Conservation (phyloP, 306 rosid species). For the Acacia crassicarpa region DNA sequence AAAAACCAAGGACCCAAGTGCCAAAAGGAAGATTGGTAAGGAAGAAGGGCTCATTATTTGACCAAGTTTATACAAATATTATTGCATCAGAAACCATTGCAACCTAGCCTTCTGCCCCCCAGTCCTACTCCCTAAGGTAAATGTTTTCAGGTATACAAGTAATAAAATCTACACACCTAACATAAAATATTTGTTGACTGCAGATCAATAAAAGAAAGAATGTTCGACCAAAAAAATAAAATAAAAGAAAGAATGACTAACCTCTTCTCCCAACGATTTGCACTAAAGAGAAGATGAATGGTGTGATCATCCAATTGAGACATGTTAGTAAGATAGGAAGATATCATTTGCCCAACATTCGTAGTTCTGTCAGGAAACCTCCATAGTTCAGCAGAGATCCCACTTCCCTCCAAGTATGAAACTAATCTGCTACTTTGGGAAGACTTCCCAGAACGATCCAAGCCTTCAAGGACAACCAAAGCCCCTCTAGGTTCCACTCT, state of each 20-base stretch:
- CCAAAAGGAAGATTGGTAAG: not conserved
- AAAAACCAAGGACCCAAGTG: not conserved
- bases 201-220: not conserved
- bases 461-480: conserved; percentile 87
- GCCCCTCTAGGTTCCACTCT: conserved; percentile 56
- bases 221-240: no score
- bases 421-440: conserved; percentile 70
- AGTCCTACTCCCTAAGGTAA: not conserved
- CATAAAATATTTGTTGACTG: not conserved
- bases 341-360: conserved; percentile 83
- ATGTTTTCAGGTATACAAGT: not conserved
- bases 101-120: conserved; percentile 1
- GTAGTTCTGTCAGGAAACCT: conserved; percentile 91
- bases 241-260: conserved; percentile 28
- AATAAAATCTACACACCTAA: conserved; percentile 2
- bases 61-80: not conserved
- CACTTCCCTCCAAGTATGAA: conserved; percentile 64
- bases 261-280: conserved; percentile 99
- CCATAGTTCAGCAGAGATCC: conserved; percentile 73
- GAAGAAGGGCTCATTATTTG: not conserved
- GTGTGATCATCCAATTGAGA: conserved; percentile 87
- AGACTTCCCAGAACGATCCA: conserved; percentile 90
- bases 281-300: conserved; percentile 91
- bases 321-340: conserved; percentile 75
- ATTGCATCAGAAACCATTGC: conserved; percentile 6